These are phyloP conservation scores for Ophiostoma perfectum DNA, from an alignment of 2,329 filamentous ascomycete genomes.

Conservation along the genomic window DNA sequence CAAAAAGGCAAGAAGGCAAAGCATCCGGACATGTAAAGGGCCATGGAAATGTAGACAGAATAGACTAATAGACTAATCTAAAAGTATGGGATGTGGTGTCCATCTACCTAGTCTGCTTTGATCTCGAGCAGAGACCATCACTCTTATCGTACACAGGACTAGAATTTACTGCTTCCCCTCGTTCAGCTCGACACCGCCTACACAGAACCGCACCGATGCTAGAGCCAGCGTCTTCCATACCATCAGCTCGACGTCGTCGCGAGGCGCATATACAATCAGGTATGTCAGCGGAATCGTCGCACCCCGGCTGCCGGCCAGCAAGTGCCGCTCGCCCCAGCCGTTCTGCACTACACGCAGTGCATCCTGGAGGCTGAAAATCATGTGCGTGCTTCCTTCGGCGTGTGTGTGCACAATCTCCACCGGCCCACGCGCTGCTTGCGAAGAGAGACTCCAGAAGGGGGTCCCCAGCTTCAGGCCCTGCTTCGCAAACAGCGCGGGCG, in stretches of 20 bases:
- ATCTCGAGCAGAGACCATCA: too few species aligned
- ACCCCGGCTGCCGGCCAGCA: conserved; percentile 32
- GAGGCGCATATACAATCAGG: conserved; percentile 39
- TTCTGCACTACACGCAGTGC: conserved; percentile 33
- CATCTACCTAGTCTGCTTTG: too few species aligned
- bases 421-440: conserved; percentile 7
- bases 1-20: too few species aligned
- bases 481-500: background rate
- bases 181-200: conserved; percentile 1
- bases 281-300: conserved; percentile 34
- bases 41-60: too few species aligned
- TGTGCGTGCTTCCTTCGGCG: conserved; percentile 37
- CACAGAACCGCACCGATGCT: conserved; percentile 24
- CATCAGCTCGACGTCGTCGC: conserved; percentile 35
- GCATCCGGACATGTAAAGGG: too few species aligned
- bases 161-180: background rate
- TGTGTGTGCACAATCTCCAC: conserved; percentile 39
- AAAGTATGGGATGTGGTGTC: too few species aligned
- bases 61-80: too few species aligned
- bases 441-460: background rate
- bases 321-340: conserved; percentile 40
- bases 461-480: background rate
- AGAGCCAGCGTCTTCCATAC: conserved; percentile 30
- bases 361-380: conserved; percentile 37
- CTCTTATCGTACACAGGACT: background rate